A percentile compares a stretch with the other conserved stretches of the same genome.
These are phyloP conservation scores for Saccharomyces hybrid DNA, from an alignment of 1,139 yeast species.

Conservation along the genomic window DNA sequence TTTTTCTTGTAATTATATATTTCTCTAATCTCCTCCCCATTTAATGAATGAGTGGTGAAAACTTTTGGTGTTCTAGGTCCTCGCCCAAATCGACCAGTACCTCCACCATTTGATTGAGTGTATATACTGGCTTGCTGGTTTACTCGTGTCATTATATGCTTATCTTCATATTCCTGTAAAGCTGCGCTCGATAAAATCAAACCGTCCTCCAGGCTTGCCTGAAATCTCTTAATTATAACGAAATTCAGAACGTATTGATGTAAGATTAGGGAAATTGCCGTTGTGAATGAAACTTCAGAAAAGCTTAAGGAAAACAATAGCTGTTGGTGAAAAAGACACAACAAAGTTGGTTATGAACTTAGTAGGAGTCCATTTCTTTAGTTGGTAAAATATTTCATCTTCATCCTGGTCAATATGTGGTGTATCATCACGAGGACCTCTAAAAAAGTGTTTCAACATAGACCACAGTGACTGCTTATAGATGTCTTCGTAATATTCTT, in stretches of 20 bases:
- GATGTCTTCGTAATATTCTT: slow-evolving; percentile 19
- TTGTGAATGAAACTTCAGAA: slow-evolving; percentile 37
- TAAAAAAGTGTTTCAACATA: slow-evolving; percentile 15
- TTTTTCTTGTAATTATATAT: slow-evolving; percentile 17
- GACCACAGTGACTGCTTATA: slow-evolving; percentile 19
- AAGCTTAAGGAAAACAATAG: slow-evolving; percentile 36
- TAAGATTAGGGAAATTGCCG: slow-evolving; percentile 35
- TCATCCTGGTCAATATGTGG: slow-evolving; percentile 3
- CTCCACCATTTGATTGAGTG: slow-evolving; percentile 40
- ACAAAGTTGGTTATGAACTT: slow-evolving; percentile 42
- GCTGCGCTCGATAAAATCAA: slow-evolving; percentile 55
- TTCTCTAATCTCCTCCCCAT: slow-evolving; percentile 23
- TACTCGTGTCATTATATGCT: slow-evolving; percentile 57
- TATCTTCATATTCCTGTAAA: slow-evolving; percentile 55
- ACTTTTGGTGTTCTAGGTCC: neutral
- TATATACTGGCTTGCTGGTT: slow-evolving; percentile 61
- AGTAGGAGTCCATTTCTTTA: slow-evolving; percentile 55
- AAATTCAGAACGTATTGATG: slow-evolving; percentile 39
- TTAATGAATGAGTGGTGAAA: slow-evolving; percentile 25
- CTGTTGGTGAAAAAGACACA: slow-evolving; percentile 53
- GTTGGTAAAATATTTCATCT: slow-evolving; percentile 38
- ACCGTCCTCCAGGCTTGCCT: slow-evolving; percentile 48
- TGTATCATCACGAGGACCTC: neutral
- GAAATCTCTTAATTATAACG: slow-evolving; percentile 40
- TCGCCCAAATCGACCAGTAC: slow-evolving; percentile 12